Evolutionary conservation across 805 yeast species (phyloP), one percentile per base, ranked within the genome.

Genomic region (Scheffersomyces stipitis): DNA sequence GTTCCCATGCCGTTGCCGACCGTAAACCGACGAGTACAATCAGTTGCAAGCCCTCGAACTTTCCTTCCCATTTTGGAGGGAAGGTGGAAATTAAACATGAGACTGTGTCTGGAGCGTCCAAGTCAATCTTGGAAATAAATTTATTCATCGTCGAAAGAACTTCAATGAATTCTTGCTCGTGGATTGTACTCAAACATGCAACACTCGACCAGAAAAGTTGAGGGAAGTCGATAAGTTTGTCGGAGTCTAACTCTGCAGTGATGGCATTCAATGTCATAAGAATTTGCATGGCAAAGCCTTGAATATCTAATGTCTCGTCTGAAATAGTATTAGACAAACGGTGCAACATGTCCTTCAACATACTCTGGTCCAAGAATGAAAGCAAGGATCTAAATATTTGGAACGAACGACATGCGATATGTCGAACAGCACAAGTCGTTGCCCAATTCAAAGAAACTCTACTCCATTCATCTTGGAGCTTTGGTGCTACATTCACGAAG

Each of bases 201-300:
- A 89, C 93, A 23, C 90, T 78, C 0, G 90, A 83, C 99, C 99
- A 93, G 56, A 91, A 93, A 27, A 95, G 64, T 54, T 90, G 97
- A 1, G 99, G 98, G 59, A 83, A 88, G 45, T 86, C 85, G 38
- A 86, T 82, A 42, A 93, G 65, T 46, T 85, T 83, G 26, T 79
- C 85, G 6, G 91, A 75, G 47, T 82, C 86, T 30, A 89, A 64
- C 51, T 88, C 95, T 0, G 96, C 93, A 2, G 91, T 86, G 10
- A 89, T 81, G 0, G 97, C 96, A 64, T 91, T 89, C 50, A 93
- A 61, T 0, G 99, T 91, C 97, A 93, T 91, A 45, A 93, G 65
- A 37, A 93, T 93, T 62, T 93, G 99, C 90, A 93, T 86, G 0
- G 97, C 83, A 62, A 95, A 95, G 1, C 96, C 96, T 61, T 91